phyloP scores from a whole-genome alignment of 1,139 yeast species.

The Yamadazyma conglobata region DNA sequence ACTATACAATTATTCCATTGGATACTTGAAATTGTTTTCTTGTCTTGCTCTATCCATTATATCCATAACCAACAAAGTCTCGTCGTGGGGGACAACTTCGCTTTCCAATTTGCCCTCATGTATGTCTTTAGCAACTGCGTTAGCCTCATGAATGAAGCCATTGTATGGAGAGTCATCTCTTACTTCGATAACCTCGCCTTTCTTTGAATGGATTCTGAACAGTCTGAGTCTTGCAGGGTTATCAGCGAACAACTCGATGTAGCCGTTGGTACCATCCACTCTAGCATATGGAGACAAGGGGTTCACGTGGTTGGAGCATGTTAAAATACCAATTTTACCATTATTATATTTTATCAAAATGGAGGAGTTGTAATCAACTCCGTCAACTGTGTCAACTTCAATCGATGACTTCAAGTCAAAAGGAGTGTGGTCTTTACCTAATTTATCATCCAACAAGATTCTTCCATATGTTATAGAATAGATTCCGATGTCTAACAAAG shows the following conservation, averaged over 20 bases:
- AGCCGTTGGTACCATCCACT: conserved; percentile 40
- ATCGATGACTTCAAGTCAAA: conserved; percentile 31
- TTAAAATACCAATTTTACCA: conserved; percentile 36
- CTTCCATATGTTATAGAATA: conserved; percentile 52
- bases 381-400: conserved; percentile 27
- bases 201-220: conserved; percentile 27
- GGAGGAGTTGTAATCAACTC: conserved; percentile 36
- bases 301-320: conserved; percentile 28
- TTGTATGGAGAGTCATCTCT: conserved; percentile 29
- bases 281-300: conserved; percentile 30
- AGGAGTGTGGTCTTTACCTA: conserved; percentile 24
- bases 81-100: conserved; percentile 38
- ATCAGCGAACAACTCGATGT: conserved; percentile 29
- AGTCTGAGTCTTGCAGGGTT: conserved; percentile 34
- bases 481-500: conserved; percentile 57
- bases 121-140: conserved; percentile 45
- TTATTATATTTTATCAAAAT: conserved; percentile 30
- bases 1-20: conserved; percentile 27
- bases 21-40: conserved; percentile 40
- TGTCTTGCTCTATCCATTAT: conserved; percentile 43
- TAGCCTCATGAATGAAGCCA: conserved; percentile 54
- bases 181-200: conserved; percentile 19
- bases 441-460: conserved; percentile 33
- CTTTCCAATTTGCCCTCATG: conserved; percentile 31
- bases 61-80: conserved; percentile 41